Conservation (phyloP, 2,329 filamentous ascomycete genomes). For the Fusarium solani-melongenae region DNA sequence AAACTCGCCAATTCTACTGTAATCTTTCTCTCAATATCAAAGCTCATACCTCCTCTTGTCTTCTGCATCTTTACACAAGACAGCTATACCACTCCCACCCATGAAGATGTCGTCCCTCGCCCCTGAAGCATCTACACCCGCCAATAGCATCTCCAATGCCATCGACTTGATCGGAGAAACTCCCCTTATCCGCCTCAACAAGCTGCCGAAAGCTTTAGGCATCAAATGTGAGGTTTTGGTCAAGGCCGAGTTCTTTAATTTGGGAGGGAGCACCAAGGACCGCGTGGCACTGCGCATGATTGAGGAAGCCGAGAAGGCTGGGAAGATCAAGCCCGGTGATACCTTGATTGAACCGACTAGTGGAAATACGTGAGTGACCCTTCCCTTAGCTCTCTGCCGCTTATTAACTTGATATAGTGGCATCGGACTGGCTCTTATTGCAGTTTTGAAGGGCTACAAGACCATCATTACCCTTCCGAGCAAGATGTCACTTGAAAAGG, state of each 20-base stretch:
- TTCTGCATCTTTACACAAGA: not conserved
- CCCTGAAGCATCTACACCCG: not conserved
- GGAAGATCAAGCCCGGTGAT: slow-evolving; percentile 96
- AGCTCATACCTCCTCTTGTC: not conserved
- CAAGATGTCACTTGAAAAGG: slow-evolving; percentile 99
- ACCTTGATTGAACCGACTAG: slow-evolving; percentile 97
- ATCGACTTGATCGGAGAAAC: slow-evolving; percentile 93
- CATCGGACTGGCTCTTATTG: slow-evolving; percentile 93
- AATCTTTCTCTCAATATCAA: not conserved
- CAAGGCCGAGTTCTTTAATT: slow-evolving; percentile 92
- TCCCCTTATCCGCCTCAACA: slow-evolving; percentile 89
- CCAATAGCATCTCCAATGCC: slow-evolving; percentile 58
- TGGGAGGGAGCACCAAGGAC: slow-evolving; percentile 92
- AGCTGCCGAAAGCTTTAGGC: slow-evolving; percentile 88
- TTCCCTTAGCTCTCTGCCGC: not conserved
- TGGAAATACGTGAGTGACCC: slow-evolving; percentile 76
- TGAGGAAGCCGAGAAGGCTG: slow-evolving; percentile 90
- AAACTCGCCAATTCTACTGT: not conserved
- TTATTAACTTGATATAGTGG: slow-evolving; percentile 58
- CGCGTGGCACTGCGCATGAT: slow-evolving; percentile 96
- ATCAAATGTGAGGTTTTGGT: slow-evolving; percentile 89
- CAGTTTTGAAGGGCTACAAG: slow-evolving; percentile 94
- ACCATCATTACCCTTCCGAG: slow-evolving; percentile 97
- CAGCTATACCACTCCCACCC: not conserved
- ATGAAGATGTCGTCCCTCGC: not conserved